phyloP scores from a whole-genome alignment of 2,329 filamentous ascomycete genomes.

The Fusarium odoratissimum region DNA sequence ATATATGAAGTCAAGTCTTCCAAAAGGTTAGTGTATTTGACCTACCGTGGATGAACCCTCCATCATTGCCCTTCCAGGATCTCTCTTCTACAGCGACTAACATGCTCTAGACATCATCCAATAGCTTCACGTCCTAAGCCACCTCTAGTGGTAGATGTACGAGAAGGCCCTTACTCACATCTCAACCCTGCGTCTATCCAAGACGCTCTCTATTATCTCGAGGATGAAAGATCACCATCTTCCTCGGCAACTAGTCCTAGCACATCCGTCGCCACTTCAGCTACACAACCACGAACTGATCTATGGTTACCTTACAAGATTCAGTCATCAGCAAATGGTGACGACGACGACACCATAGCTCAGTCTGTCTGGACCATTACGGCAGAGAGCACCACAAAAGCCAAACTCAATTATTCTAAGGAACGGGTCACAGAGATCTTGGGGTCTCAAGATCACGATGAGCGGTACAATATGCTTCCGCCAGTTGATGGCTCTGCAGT shows the following conservation, averaged over 20 bases:
- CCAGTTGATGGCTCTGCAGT: constrained; percentile 48
- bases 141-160: constrained; percentile 35
- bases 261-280: not conserved
- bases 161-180: constrained; percentile 50
- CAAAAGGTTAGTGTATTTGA: constrained; percentile 26
- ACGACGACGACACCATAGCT: constrained; percentile 45
- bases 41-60: not conserved
- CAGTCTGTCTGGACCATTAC: constrained; percentile 47
- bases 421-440: constrained; percentile 39
- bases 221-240: constrained; percentile 30
- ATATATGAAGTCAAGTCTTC: constrained; percentile 55
- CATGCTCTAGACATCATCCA: constrained; percentile 11
- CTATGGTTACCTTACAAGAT: constrained; percentile 43
- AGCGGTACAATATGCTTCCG: constrained; percentile 28
- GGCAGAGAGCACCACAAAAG: constrained; percentile 45
- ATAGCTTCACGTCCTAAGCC: constrained; percentile 15
- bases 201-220: constrained; percentile 51
- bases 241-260: not conserved
- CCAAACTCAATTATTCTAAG: constrained; percentile 47
- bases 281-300: constrained; percentile 11
- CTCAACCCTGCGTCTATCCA: constrained; percentile 51
- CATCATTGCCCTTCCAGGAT: not conserved
- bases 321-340: constrained; percentile 42
- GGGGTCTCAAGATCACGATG: constrained; percentile 13
- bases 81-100: constrained; percentile 1